A percentile compares a stretch with the other conserved stretches of the same genome.
phyloP scores from a whole-genome alignment of 2,329 filamentous ascomycete species.

The Knufia petricola region DNA sequence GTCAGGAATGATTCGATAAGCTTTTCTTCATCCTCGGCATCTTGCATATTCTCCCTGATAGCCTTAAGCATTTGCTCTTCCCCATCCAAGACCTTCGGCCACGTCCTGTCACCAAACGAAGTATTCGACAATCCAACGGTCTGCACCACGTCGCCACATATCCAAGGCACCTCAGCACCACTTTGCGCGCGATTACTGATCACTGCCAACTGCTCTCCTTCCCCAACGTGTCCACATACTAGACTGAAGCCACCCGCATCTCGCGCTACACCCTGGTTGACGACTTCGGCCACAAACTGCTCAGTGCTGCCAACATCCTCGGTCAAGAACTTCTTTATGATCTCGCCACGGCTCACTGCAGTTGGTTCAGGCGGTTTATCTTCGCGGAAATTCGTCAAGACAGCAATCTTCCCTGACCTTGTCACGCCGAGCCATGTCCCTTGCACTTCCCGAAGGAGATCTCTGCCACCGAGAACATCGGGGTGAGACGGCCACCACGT shows the following conservation, averaged over 20 bases:
- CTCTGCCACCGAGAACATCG: constrained; percentile 52
- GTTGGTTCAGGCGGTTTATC: constrained; percentile 37
- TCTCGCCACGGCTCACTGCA: constrained; percentile 45
- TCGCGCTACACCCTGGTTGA: constrained; percentile 44
- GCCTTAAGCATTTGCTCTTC: constrained; percentile 44
- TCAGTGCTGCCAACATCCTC: constrained; percentile 35
- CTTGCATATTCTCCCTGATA: constrained; percentile 37
- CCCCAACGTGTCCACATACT: constrained; percentile 46
- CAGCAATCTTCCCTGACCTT: constrained; percentile 49
- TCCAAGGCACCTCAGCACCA: constrained; percentile 42
- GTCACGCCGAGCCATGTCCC: constrained; percentile 59
- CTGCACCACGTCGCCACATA: constrained; percentile 39
- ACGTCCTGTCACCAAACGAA: constrained; percentile 47
- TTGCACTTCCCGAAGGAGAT: constrained; percentile 49
- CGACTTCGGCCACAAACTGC: constrained; percentile 45
- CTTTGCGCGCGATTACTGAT: constrained; percentile 53
- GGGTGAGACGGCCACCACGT: constrained; percentile 50
- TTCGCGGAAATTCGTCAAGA: constrained; percentile 57
- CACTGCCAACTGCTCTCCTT: constrained; percentile 42
- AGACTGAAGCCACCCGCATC: constrained; percentile 56
- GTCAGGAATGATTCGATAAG: constrained; percentile 44
- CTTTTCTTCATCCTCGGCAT: constrained; percentile 36
- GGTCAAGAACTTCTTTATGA: constrained; percentile 52
- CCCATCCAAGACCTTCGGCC: constrained; percentile 53
- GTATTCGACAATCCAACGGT: constrained; percentile 54